These are phyloP conservation scores for Darksidea phi DNA, from an alignment of 495 filamentous ascomycete genomes.

Conservation along the genomic window DNA sequence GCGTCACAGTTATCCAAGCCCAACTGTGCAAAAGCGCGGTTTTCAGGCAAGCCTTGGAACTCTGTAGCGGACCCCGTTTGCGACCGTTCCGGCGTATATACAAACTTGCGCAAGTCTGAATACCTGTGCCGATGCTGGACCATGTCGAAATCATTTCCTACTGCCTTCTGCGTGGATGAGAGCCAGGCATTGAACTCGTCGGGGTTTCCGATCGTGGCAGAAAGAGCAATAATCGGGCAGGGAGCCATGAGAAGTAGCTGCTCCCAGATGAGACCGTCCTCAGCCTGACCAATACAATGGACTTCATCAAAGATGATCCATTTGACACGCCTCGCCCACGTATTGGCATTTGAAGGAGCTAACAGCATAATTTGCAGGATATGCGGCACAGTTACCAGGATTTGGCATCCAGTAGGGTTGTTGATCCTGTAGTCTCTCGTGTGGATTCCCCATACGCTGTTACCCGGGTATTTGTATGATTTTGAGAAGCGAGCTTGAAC, in stretches of 20 bases:
- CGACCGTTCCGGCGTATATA: slow-evolving; percentile 50
- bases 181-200: slow-evolving; percentile 69
- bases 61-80: not conserved
- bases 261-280: slow-evolving; percentile 80
- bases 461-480: slow-evolving; percentile 53
- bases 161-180: slow-evolving; percentile 54
- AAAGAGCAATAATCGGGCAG: slow-evolving; percentile 77
- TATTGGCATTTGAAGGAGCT: slow-evolving; percentile 62
- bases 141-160: slow-evolving; percentile 60
- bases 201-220: slow-evolving; percentile 77
- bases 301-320: slow-evolving; percentile 83
- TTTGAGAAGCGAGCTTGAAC: slow-evolving; percentile 68
- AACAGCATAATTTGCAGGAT: slow-evolving; percentile 79
- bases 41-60: slow-evolving; percentile 57
- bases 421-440: slow-evolving; percentile 72
- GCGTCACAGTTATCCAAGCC: slow-evolving; percentile 54
- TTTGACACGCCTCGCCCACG: slow-evolving; percentile 64
- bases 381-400: slow-evolving; percentile 74
- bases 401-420: slow-evolving; percentile 66
- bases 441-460: slow-evolving; percentile 76
- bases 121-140: slow-evolving; percentile 66
- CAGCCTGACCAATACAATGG: slow-evolving; percentile 74
- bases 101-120: slow-evolving; percentile 71
- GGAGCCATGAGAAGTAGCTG: slow-evolving; percentile 71
- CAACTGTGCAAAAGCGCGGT: slow-evolving; percentile 44